Evolutionary conservation across 495 filamentous ascomycete species (phyloP).

Genomic region (Letharia columbiana): DNA sequence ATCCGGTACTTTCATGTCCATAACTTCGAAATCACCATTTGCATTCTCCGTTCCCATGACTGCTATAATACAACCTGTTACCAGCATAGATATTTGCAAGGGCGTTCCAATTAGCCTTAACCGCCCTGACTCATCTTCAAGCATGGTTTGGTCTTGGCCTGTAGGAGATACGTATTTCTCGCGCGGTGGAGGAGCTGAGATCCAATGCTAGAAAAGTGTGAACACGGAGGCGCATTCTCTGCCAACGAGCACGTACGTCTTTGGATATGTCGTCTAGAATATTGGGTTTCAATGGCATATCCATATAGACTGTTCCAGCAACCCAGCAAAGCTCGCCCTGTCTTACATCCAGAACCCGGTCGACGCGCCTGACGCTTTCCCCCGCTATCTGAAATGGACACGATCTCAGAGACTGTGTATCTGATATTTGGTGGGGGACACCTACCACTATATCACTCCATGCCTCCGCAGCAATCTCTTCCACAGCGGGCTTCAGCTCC

Average conservation of each 20-base stretch:
- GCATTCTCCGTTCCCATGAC: conserved; percentile 87
- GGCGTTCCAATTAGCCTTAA: conserved; percentile 64
- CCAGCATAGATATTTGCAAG: conserved; percentile 57
- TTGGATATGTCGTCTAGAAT: conserved; percentile 92
- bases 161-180: conserved; percentile 61
- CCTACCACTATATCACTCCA: conserved; percentile 66
- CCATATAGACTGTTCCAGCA: conserved; percentile 88
- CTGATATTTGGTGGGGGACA: conserved; percentile 1
- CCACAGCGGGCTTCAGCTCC: conserved; percentile 76
- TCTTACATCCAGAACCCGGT: conserved; percentile 87
- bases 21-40: conserved; percentile 85
- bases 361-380: conserved; percentile 63
- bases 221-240: conserved; percentile 12
- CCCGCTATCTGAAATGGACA: conserved; percentile 52
- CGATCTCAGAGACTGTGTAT: background rate
- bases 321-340: conserved; percentile 97
- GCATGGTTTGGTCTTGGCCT: conserved; percentile 60
- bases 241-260: conserved; percentile 51
- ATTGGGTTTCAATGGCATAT: conserved; percentile 93
- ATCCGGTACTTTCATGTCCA: conserved; percentile 82
- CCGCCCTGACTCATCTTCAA: conserved; percentile 96
- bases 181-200: conserved; percentile 69
- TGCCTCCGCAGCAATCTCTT: conserved; percentile 58
- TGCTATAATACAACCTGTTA: conserved; percentile 86
- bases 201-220: conserved; percentile 55